Conservation (phyloP, 805 yeast genomes). For the Candida railenensis region DNA sequence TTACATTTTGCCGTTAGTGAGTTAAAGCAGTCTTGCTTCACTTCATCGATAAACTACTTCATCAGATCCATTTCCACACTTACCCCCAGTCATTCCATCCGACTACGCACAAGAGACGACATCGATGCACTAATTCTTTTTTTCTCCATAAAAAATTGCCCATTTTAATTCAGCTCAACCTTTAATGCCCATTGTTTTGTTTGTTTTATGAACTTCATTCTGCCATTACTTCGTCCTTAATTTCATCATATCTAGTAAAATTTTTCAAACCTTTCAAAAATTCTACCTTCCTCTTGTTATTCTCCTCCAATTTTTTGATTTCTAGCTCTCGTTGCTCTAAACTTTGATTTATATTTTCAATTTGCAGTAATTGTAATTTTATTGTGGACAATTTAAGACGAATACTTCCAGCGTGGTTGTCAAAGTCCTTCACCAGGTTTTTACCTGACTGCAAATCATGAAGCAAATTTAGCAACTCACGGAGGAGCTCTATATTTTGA, state of each 20-base stretch:
- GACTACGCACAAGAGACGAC: no score
- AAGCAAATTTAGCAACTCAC: slow-evolving; percentile 34
- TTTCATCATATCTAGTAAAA: neutral
- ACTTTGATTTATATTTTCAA: slow-evolving; percentile 39
- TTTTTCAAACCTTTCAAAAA: slow-evolving; percentile 15
- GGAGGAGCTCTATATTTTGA: slow-evolving; percentile 31
- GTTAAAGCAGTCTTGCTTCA: no score
- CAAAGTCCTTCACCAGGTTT: slow-evolving; percentile 40
- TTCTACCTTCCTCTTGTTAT: slow-evolving; percentile 23
- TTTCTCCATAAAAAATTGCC: no score
- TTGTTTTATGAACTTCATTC: neutral
- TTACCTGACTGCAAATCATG: slow-evolving; percentile 35
- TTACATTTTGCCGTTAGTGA: no score
- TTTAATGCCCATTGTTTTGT: no score
- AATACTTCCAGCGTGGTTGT: slow-evolving; percentile 38
- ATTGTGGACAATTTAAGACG: slow-evolving; percentile 33
- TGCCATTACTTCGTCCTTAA: neutral
- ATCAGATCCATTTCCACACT: no score
- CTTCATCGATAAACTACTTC: no score
- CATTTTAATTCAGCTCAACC: no score
- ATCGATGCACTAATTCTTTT: no score
- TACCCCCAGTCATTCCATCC: no score
- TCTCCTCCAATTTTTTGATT: slow-evolving; percentile 22
- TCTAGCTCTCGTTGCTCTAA: slow-evolving; percentile 21
- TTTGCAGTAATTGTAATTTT: slow-evolving; percentile 28